Base-by-base conservation (phyloP, 345 rosid genomes). In the Euphorbia lathyris region DNA sequence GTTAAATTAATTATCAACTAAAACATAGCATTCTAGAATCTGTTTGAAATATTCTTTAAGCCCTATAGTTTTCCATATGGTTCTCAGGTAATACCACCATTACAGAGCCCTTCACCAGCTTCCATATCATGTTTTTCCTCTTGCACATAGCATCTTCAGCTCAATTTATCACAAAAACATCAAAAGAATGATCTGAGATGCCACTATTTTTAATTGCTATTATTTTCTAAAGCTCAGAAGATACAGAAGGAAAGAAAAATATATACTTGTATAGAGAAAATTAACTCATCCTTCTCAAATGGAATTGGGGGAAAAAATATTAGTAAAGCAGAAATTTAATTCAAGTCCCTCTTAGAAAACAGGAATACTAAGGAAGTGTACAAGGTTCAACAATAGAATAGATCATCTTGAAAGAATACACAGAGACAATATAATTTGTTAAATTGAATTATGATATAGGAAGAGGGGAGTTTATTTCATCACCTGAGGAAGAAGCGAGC, bases 401-500 rank as follows among this genome's bases (percentile, higher is more conserved):
- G 59, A 55, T 8, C 12, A 55, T 55, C 29, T 23, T 34, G 4
- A 34, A 40, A 40, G 62, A 58, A 13, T 13, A 13, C 16, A 27
- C 1, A 40, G 43, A 58, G 4, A 27, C 36, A 23, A 55, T 3
- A 55, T 23, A 55, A 9, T 26, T 2, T 56, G 32, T 25, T 22
- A 26, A 2, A 56, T 14, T 58, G 58, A 58, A 42, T 68, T 67
- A 32, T 12, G 51, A 25, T 43, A 32, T 10, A 16, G 30, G 56
- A 23, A 51, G 2, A 20, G 27, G 3, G 9, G 23, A 19, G 25
- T 42, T 4, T 22, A 42, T 40, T 19, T 16, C 40, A 66, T 69
- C 86, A 95, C 97, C 93, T 95, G 99, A 78, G 99, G 99, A 72
- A 95, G 99, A 40, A 95, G 63, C 9, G 98, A 82, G 65, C 99